Evolutionary conservation across 2,329 filamentous ascomycete genomes (phyloP).

Genomic region (Arthrobotrys conoides): DNA sequence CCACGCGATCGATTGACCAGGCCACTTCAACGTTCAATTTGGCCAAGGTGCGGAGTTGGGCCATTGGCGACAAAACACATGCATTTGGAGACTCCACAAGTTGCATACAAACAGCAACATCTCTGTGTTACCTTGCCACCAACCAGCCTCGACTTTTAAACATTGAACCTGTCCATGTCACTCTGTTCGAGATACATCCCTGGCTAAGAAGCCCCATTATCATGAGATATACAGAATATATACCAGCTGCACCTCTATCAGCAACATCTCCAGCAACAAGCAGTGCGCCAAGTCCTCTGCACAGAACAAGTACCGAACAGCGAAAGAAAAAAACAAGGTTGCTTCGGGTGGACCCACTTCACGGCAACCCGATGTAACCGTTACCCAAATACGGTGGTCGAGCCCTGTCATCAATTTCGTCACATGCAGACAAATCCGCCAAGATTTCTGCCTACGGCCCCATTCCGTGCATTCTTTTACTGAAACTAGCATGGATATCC

Average conservation of each 20-base stretch:
- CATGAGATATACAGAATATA: constrained; percentile 22
- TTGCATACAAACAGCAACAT: constrained; percentile 39
- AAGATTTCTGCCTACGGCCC: constrained; percentile 52
- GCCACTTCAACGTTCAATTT: not conserved
- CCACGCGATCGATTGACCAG: constrained; percentile 12
- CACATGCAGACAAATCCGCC: constrained; percentile 49
- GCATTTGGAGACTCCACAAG: constrained; percentile 33
- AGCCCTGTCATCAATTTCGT: constrained; percentile 54
- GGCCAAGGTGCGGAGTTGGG: constrained; percentile 28
- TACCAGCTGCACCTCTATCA: constrained; percentile 7
- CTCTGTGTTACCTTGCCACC: constrained; percentile 56
- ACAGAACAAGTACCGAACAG: constrained; percentile 47
- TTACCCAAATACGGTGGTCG: constrained; percentile 47
- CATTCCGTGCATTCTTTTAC: constrained; percentile 30
- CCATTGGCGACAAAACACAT: constrained; percentile 19
- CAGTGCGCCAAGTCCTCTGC: constrained; percentile 16
- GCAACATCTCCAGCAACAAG: not conserved
- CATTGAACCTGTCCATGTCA: constrained; percentile 29
- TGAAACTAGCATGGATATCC: constrained; percentile 37
- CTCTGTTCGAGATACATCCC: constrained; percentile 2
- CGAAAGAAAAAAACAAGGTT: constrained; percentile 59
- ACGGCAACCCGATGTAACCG: constrained; percentile 57
- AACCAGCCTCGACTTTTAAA: constrained; percentile 32
- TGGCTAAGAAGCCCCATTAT: constrained; percentile 17
- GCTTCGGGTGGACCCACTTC: constrained; percentile 53